Evolutionary conservation across 345 rosid genomes (phyloP).

Genomic region (Boechera stricta): DNA sequence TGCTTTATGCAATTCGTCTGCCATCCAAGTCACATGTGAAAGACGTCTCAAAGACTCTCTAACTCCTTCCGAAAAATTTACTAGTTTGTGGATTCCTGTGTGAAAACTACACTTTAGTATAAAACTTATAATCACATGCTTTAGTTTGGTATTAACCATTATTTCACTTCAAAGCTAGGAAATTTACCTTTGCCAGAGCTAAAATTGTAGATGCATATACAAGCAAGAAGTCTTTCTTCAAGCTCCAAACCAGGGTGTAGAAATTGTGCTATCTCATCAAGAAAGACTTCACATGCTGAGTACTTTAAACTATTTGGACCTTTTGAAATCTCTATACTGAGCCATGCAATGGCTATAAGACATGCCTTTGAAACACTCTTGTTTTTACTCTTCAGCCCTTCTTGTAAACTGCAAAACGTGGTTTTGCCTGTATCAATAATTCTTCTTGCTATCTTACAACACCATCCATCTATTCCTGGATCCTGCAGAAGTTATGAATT

Average conservation of each 20-base stretch:
- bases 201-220: constrained; percentile 85
- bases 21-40: constrained; percentile 91
- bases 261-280: constrained; percentile 66
- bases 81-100: constrained; percentile 79
- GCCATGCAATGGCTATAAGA: constrained; percentile 73
- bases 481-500: constrained; percentile 55
- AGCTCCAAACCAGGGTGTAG: constrained; percentile 87
- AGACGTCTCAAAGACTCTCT: constrained; percentile 86
- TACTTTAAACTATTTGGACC: constrained; percentile 57
- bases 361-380: constrained; percentile 66
- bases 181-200: constrained; percentile 83
- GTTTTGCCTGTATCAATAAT: constrained; percentile 59
- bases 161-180: background rate
- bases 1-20: constrained; percentile 88
- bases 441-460: constrained; percentile 68
- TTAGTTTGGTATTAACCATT: constrained; percentile 5
- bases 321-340: constrained; percentile 74
- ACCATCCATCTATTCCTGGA: constrained; percentile 68
- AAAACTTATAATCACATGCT: background rate
- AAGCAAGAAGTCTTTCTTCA: constrained; percentile 83
- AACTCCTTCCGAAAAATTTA: constrained; percentile 83
- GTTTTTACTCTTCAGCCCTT: constrained; percentile 68
- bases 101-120: constrained; percentile 32
- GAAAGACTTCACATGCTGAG: constrained; percentile 71
- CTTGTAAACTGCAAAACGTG: constrained; percentile 57